Percentiles rank a stretch among this genome's conserved stretches.
Conservation (phyloP, 2,329 filamentous ascomycete species). For the Cercospora nicotianae region DNA sequence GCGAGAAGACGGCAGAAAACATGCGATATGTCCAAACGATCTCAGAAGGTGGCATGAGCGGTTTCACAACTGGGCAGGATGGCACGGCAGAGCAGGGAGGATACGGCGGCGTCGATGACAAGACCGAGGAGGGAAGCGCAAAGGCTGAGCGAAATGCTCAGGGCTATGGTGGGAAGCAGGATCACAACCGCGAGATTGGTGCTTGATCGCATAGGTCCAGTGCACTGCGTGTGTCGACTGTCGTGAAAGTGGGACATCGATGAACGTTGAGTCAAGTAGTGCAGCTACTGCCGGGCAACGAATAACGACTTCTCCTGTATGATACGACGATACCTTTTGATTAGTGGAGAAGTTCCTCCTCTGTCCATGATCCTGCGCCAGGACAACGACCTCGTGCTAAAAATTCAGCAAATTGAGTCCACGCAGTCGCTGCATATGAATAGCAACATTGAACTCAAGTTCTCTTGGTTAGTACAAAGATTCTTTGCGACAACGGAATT, state of each 20-base stretch:
- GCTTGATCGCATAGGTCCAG: not conserved
- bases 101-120: conserved; percentile 33
- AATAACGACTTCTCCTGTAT: not conserved
- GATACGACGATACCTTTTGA: not conserved
- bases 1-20: conserved; percentile 53
- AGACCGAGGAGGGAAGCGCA: conserved; percentile 37
- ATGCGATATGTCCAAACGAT: conserved; percentile 58
- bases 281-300: not conserved
- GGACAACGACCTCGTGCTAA: not conserved
- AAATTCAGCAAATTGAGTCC: not conserved
- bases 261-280: not conserved
- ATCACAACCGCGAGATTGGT: conserved; percentile 28
- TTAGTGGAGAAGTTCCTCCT: not conserved
- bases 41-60: conserved; percentile 57
- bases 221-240: not conserved
- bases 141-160: conserved; percentile 41
- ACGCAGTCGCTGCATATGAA: not conserved
- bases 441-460: not conserved
- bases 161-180: conserved; percentile 42
- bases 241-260: not conserved
- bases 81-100: conserved; percentile 43
- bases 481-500: no score
- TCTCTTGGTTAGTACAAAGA: no score
- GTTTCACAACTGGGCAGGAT: conserved; percentile 48
- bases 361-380: not conserved